phyloP scores from a whole-genome alignment of 2,329 filamentous ascomycete genomes.

The Monilinia fructicola region DNA sequence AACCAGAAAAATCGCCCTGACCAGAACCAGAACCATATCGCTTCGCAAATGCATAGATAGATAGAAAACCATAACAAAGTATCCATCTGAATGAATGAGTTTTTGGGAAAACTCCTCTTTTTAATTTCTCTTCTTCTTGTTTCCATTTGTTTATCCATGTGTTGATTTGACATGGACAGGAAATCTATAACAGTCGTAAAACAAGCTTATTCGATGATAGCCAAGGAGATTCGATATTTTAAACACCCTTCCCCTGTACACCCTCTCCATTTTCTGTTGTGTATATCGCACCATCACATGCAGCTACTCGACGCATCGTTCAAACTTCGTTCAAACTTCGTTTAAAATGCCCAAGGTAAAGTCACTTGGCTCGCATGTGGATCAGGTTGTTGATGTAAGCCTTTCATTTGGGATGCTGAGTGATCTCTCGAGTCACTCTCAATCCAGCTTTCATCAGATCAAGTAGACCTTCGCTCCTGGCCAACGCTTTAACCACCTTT shows the following conservation, averaged over 20 bases:
- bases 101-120: conserved; percentile 20
- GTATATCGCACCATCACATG: not conserved
- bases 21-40: conserved; percentile 28
- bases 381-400: not conserved
- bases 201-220: conserved; percentile 15
- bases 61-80: conserved; percentile 31
- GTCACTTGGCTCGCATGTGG: not conserved
- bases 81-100: conserved; percentile 27
- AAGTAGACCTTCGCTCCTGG: not conserved
- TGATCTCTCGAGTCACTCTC: not conserved
- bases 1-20: conserved; percentile 21
- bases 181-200: conserved; percentile 23
- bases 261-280: not conserved
- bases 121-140: conserved; percentile 21
- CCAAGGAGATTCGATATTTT: conserved; percentile 19
- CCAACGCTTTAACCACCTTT: conserved; percentile 54
- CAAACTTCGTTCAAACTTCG: conserved; percentile 8
- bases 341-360: not conserved
- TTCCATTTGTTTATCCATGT: conserved; percentile 15
- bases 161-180: conserved; percentile 16
- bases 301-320: not conserved
- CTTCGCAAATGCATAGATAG: conserved; percentile 38
- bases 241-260: conserved; percentile 15
- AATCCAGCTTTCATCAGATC: conserved; percentile 5
- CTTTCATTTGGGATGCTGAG: conserved; percentile 1